Percentiles rank a stretch among this genome's conserved stretches.
phyloP scores from a whole-genome alignment of 1,284 basidiomycete species.

The Schizophyllum commune region DNA sequence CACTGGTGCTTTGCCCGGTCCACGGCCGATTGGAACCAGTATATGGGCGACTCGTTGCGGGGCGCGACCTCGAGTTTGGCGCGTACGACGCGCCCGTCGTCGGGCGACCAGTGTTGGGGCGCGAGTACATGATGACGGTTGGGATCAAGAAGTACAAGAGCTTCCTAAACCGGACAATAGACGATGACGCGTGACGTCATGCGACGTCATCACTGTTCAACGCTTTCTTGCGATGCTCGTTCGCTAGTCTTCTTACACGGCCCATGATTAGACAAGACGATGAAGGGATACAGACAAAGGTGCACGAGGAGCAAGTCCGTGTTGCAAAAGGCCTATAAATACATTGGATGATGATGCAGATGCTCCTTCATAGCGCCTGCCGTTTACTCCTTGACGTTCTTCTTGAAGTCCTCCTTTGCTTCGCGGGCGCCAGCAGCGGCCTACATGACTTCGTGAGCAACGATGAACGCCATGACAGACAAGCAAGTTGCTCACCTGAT shows the following conservation, averaged over 20 bases:
- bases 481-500: slow-evolving; percentile 26
- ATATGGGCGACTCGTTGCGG: neutral
- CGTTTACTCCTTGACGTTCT: slow-evolving; percentile 34
- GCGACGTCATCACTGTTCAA: no score
- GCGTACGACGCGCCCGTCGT: neutral
- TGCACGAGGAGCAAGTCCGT: neutral
- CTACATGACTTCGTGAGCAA: slow-evolving; percentile 19
- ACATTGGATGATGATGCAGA: neutral
- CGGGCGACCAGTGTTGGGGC: no score
- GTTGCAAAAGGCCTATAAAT: neutral
- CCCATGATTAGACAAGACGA: no score
- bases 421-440: slow-evolving; percentile 34
- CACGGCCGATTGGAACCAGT: neutral
- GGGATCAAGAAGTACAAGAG: neutral
- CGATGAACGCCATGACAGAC: slow-evolving; percentile 27
- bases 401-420: slow-evolving; percentile 38
- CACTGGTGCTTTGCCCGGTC: neutral
- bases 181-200: no score
- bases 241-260: no score
- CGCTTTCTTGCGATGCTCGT: no score
- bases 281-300: neutral
- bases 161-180: neutral
- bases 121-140: neutral
- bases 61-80: neutral
- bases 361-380: neutral